Conservation (phyloP, 441 rosid genomes). For the Arabidopsis hybrid region DNA sequence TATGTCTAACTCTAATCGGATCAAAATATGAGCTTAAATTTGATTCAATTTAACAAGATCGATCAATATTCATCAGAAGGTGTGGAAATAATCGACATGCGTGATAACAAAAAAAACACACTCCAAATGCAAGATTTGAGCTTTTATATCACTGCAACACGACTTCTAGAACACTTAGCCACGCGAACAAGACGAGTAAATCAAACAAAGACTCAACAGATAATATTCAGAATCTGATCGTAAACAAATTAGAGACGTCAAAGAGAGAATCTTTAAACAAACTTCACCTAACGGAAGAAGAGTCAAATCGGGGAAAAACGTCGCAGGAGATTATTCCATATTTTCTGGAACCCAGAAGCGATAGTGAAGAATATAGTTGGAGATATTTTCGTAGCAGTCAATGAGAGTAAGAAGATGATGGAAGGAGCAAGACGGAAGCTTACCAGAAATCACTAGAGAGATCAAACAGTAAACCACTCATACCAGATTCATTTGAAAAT, state of each 20-base stretch:
- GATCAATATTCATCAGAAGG: constrained; percentile 21
- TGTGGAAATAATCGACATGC: constrained; percentile 4
- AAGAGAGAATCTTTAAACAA: constrained; percentile 6
- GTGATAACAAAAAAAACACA: background rate
- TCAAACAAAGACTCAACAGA: constrained; percentile 5
- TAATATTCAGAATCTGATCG: constrained; percentile 30
- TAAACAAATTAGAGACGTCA: constrained; percentile 10
- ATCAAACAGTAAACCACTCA: constrained; percentile 16
- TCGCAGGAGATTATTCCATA: background rate
- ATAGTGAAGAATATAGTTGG: constrained; percentile 28
- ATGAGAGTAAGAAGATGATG: constrained; percentile 37
- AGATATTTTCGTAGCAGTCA: constrained; percentile 33
- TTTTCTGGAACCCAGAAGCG: background rate
- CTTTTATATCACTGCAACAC: constrained; percentile 8
- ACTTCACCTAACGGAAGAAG: constrained; percentile 9
- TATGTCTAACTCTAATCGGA: background rate
- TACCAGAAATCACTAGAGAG: constrained; percentile 28
- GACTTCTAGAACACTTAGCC: background rate
- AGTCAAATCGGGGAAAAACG: constrained; percentile 10
- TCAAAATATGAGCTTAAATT: constrained; percentile 18
- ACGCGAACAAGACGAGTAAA: constrained; percentile 26
- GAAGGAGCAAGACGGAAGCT: constrained; percentile 15
- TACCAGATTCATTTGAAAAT: background rate
- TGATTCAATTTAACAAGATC: constrained; percentile 1
- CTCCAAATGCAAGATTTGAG: constrained; percentile 10